phyloP scores from a whole-genome alignment of 139 green algal genomes.

The Coelastrella sp. region DNA sequence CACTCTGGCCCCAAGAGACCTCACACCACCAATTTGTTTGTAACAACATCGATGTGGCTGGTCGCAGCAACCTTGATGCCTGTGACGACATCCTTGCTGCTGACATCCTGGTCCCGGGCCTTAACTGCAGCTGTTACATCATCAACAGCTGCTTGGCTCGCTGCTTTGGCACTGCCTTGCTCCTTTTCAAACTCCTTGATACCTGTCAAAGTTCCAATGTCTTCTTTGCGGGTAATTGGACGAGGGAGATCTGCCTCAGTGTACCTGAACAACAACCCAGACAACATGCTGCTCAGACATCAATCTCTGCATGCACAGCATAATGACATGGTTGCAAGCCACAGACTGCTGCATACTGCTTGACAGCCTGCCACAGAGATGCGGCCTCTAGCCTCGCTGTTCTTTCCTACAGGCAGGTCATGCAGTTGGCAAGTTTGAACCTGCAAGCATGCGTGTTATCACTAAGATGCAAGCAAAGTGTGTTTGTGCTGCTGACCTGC shows the following conservation, averaged over 20 bases:
- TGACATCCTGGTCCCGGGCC: not conserved
- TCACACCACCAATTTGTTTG: not conserved
- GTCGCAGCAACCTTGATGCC: not conserved
- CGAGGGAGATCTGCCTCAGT: constrained; percentile 64
- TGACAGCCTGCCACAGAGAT: not conserved
- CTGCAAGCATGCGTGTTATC: too few relatives aligned
- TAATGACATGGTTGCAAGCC: too few relatives aligned
- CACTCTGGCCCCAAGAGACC: too few relatives aligned
- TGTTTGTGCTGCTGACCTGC: not conserved
- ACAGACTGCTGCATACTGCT: too few relatives aligned
- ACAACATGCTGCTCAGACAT: too few relatives aligned
- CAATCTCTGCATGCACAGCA: not conserved
- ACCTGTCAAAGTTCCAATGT: constrained; percentile 24
- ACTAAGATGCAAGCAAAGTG: too few relatives aligned
- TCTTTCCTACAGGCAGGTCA: too few relatives aligned
- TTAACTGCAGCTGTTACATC: not conserved
- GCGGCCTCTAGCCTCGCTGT: too few relatives aligned
- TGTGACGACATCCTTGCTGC: not conserved
- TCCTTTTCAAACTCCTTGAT: constrained; percentile 31
- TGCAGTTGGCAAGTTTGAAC: too few relatives aligned
- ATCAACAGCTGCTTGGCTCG: not conserved
- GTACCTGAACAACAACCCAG: too few relatives aligned
- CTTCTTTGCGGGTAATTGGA: constrained; percentile 48
- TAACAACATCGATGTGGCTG: too few relatives aligned
- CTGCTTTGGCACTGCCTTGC: not conserved